Base-by-base conservation (phyloP, 2,329 filamentous ascomycete species). In the Pseudocercospora fijiensis region DNA sequence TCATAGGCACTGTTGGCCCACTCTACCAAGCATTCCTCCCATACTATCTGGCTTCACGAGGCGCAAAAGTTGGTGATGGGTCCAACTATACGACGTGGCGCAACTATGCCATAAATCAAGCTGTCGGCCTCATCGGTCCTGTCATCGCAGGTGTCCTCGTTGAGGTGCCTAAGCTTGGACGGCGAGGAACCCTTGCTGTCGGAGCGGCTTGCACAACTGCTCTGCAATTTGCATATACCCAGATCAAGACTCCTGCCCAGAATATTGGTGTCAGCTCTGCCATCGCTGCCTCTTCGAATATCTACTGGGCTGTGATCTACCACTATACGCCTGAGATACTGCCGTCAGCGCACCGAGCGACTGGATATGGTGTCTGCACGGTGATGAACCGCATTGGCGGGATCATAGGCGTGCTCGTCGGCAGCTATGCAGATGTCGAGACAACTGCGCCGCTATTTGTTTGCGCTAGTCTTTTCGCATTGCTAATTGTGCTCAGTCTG, bases 1-100 rank as follows among this genome's bases (percentile, higher is more conserved):
- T 61, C 16, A 61, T 64, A 7, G 91, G 91, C 64, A 90, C 96
- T 86, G 91, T 88, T 3, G 96, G 93, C 72, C 91, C 91, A 0
- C 84, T 96, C 1, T 96, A 94, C 83, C 95, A 94, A 76, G 89
- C 90, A 58, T 96, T 96, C 78, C 82, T 96, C n/a, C 92, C 92
- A 0, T 90, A 95, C 69, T 95, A 94, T 72, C 85, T 95, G 65
- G 58, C 56, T 13, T 61, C 55, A 24, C 55, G 63, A 16, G 63
- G 63, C 22, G 63, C 56, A 8, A 27, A 33, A 9, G 67, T 71
- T 20, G 69, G 69, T 65, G 13, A 47, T 24, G 22, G 45, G 1
- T 82, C 82, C 6, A 75, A 79, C 1, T 88, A 83, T 71, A 82
- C 81, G 45, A 86, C 83, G 0, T 91, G 88, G 87, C 83, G 89